Percentiles rank a stretch among this genome's conserved stretches.
Conservation (phyloP, 306 rosid genomes). For the cucumber (Cucumis sativus) region DNA sequence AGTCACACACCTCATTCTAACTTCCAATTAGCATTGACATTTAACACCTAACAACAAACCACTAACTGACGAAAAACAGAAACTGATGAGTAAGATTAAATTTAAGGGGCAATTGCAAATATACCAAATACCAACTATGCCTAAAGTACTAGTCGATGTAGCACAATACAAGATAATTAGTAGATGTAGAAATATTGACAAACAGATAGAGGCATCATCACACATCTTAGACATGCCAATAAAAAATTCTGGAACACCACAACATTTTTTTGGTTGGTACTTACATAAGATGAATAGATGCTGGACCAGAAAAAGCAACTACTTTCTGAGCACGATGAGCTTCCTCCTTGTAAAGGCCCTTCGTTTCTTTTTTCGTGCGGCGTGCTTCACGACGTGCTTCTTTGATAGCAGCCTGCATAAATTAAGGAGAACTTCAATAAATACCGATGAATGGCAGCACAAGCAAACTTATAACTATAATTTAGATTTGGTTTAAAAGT, state of each 20-base stretch:
- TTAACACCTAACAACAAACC: too few species aligned
- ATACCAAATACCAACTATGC: too few species aligned
- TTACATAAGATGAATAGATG: conserved; percentile 69
- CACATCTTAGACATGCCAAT: background rate
- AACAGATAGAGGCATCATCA: background rate
- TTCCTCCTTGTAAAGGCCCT: conserved; percentile 64
- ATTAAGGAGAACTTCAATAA: background rate
- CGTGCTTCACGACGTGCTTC: conserved; percentile 79
- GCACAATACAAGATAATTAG: too few species aligned
- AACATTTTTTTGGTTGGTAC: conserved; percentile 1
- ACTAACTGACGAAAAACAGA: too few species aligned
- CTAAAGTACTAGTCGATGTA: too few species aligned
- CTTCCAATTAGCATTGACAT: background rate
- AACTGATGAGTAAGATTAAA: too few species aligned
- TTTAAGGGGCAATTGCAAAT: too few species aligned
- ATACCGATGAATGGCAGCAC: background rate
- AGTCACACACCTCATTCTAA: background rate
- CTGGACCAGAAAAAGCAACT: conserved; percentile 66
- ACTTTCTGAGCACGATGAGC: conserved; percentile 71
- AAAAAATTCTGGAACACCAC: background rate
- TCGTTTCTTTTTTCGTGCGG: conserved; percentile 63
- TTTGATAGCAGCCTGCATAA: conserved; percentile 62
- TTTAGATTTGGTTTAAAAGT: background rate
- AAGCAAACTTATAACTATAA: background rate
- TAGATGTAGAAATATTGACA: too few species aligned